Conservation (phyloP, 768 basidiomycete species). For the Kwoniella heveanensis region DNA sequence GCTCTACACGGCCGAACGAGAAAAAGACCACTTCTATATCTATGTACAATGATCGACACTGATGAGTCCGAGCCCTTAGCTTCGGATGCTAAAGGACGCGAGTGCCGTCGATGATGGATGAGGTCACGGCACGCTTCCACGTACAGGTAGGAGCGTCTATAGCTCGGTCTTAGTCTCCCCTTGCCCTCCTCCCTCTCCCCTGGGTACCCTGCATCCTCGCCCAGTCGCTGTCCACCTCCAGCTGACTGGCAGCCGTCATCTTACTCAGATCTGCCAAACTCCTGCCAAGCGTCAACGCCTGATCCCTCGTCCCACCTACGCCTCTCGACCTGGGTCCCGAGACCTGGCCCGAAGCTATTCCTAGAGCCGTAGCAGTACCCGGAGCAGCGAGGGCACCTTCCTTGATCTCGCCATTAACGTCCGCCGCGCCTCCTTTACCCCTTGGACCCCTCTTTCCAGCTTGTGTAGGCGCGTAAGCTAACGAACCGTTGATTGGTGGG, state of each 20-base stretch:
- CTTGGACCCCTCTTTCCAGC: conserved; percentile 44
- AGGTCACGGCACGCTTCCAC: too few species aligned
- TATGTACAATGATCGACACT: too few species aligned
- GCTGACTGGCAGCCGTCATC: conserved; percentile 42
- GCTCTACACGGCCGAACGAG: too few species aligned
- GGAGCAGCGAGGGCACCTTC: conserved; percentile 35
- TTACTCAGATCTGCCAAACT: conserved; percentile 48
- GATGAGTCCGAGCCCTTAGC: too few species aligned
- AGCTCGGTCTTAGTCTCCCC: conserved; percentile 30
- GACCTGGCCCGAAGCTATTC: conserved; percentile 41
- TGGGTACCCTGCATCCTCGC: conserved; percentile 46
- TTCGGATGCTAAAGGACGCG: too few species aligned
- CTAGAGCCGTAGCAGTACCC: conserved; percentile 45
- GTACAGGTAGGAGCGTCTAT: too few species aligned
- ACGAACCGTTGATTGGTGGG: conserved; percentile 29
- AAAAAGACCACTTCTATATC: too few species aligned
- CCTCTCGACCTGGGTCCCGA: conserved; percentile 23
- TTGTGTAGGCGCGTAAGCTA: conserved; percentile 12
- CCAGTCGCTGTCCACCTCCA: conserved; percentile 50
- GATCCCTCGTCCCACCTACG: conserved; percentile 33
- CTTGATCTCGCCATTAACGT: conserved; percentile 20
- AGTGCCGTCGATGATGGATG: too few species aligned
- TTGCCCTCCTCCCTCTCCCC: conserved; percentile 35
- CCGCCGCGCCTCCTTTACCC: conserved; percentile 28
- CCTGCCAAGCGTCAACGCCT: conserved; percentile 43